Evolutionary conservation across 1,284 basidiomycete genomes (phyloP).

Genomic region (Puccinia novopanici): DNA sequence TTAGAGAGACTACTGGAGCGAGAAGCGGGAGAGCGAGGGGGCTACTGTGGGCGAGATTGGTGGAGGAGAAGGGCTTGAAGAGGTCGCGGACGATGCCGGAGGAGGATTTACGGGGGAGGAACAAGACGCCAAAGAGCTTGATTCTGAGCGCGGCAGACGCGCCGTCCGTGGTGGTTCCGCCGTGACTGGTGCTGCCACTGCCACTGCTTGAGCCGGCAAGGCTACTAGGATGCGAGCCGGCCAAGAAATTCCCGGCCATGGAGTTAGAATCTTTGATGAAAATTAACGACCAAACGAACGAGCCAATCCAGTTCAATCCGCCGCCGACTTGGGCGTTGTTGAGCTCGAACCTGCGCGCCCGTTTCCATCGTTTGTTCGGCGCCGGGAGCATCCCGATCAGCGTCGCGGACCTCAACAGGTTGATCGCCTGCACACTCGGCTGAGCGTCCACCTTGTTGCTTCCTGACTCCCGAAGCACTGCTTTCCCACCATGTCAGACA

Average conservation of each 20-base stretch:
- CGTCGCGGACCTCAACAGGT: constrained; percentile 37
- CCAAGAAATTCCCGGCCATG: constrained; percentile 1
- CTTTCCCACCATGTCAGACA: background rate
- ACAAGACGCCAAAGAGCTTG: constrained; percentile 17
- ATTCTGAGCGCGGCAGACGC: background rate
- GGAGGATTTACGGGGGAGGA: constrained; percentile 7
- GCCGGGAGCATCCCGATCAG: constrained; percentile 38
- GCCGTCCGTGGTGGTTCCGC: background rate
- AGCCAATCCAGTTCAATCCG: constrained; percentile 35
- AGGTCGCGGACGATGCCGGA: constrained; percentile 1
- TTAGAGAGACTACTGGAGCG: background rate
- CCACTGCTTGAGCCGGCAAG: background rate
- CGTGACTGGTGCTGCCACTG: background rate
- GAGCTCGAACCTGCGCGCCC: constrained; percentile 14
- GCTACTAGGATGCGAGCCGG: background rate
- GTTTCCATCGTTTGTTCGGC: background rate
- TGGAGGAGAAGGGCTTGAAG: constrained; percentile 17
- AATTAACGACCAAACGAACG: constrained; percentile 40
- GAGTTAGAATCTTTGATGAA: constrained; percentile 48
- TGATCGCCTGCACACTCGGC: background rate
- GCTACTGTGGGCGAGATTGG: background rate
- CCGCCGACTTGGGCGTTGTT: background rate
- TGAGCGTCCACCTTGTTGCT: background rate
- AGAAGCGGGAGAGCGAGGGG: background rate
- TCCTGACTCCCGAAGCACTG: background rate